Conservation (phyloP, 768 basidiomycete species). For the Terana coerulea region DNA sequence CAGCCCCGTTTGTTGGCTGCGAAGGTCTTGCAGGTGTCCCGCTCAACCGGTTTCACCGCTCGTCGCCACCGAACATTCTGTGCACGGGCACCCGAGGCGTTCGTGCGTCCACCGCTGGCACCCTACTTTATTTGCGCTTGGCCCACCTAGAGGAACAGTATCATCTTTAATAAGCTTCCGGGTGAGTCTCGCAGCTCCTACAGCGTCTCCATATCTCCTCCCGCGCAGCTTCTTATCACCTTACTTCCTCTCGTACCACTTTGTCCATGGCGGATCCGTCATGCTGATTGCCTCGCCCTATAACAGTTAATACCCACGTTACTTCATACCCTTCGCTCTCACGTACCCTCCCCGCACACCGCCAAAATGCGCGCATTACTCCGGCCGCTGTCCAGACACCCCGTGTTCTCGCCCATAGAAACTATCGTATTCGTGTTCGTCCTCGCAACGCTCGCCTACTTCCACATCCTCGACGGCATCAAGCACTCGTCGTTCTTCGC, state of each 20-base stretch:
- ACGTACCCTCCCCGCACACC: neutral
- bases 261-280: neutral
- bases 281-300: neutral
- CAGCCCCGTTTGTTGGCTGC: neutral
- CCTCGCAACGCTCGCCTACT: slow-evolving; percentile 89
- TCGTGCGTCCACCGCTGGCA: neutral
- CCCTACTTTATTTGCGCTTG: neutral
- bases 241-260: slow-evolving; percentile 2
- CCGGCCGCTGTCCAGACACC: slow-evolving; percentile 65
- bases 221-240: no score
- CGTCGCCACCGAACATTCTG: neutral
- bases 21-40: slow-evolving; percentile 4
- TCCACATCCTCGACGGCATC: slow-evolving; percentile 87
- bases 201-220: slow-evolving; percentile 2
- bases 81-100: neutral
- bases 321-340: neutral
- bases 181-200: neutral
- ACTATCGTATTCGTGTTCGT: slow-evolving; percentile 89
- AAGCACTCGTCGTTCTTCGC: slow-evolving; percentile 84
- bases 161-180: slow-evolving; percentile 3
- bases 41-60: slow-evolving; percentile 9
- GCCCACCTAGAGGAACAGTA: slow-evolving; percentile 5
- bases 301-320: slow-evolving; percentile 15
- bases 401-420: slow-evolving; percentile 79
- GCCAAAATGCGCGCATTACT: slow-evolving; percentile 54